Conservation (phyloP, 148 eudicot genomes). For the Nyssa sinensis region DNA sequence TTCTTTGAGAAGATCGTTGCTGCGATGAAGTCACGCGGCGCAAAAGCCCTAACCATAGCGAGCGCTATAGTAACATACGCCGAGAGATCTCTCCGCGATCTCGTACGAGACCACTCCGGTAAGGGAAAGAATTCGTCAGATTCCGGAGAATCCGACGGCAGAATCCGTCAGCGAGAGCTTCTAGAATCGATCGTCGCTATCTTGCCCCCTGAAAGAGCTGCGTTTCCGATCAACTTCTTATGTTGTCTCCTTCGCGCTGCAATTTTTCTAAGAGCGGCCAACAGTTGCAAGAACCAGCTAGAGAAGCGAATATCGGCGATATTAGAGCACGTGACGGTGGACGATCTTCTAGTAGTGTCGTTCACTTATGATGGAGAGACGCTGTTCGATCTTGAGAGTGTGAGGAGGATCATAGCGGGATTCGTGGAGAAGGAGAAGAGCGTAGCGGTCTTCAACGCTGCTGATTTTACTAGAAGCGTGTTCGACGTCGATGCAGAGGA, state of each 20-base stretch:
- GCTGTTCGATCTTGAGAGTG: slow-evolving; percentile 81
- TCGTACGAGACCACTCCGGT: slow-evolving; percentile 72
- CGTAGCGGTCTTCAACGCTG: slow-evolving; percentile 82
- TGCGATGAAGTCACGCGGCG: slow-evolving; percentile 61
- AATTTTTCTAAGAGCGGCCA: slow-evolving; percentile 51
- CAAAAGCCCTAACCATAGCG: slow-evolving; percentile 58
- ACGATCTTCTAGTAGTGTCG: slow-evolving; percentile 72
- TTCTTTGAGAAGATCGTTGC: slow-evolving; percentile 59
- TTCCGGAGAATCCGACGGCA: slow-evolving; percentile 29
- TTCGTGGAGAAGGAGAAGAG: slow-evolving; percentile 84
- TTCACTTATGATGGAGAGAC: slow-evolving; percentile 73
- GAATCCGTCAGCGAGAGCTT: slow-evolving; percentile 43
- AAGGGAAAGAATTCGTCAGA: slow-evolving; percentile 31
- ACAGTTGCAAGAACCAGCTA: slow-evolving; percentile 54
- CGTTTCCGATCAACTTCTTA: slow-evolving; percentile 73
- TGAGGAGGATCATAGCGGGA: slow-evolving; percentile 67
- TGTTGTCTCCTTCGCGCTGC: slow-evolving; percentile 78
- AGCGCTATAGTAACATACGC: slow-evolving; percentile 76
- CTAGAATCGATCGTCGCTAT: slow-evolving; percentile 60
- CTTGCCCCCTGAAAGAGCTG: slow-evolving; percentile 65
- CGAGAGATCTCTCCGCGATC: slow-evolving; percentile 63
- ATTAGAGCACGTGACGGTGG: slow-evolving; percentile 73
- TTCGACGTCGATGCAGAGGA: slow-evolving; percentile 62
- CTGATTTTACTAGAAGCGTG: slow-evolving; percentile 64
- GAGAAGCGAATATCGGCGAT: slow-evolving; percentile 72